A percentile compares a stretch with the other conserved stretches of the same genome.
Conservation (phyloP, 805 yeast genomes). For the Candida nonsorbophila region DNA sequence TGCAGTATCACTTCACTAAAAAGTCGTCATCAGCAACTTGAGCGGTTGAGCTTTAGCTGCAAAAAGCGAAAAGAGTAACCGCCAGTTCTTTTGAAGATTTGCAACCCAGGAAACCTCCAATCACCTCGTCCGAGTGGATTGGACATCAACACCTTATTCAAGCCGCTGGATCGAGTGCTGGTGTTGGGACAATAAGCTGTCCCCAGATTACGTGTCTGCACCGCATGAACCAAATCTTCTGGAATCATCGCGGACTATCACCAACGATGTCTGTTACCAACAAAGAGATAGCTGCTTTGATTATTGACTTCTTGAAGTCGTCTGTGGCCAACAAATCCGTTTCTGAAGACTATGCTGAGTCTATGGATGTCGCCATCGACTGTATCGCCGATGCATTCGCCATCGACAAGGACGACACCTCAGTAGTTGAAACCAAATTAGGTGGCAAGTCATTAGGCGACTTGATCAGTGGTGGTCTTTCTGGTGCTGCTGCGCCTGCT, state of each 20-base stretch:
- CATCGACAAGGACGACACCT: conserved; percentile 48
- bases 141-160: too few relatives aligned
- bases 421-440: conserved; percentile 31
- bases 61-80: too few relatives aligned
- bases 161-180: too few relatives aligned
- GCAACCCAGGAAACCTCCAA: too few relatives aligned
- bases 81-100: too few relatives aligned
- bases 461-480: conserved; percentile 24
- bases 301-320: conserved; percentile 64
- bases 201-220: too few relatives aligned
- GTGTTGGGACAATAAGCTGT: too few relatives aligned
- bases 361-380: conserved; percentile 89
- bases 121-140: too few relatives aligned
- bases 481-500: conserved; percentile 6
- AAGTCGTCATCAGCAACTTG: background rate
- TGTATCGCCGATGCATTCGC: conserved; percentile 85
- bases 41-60: conserved; percentile 2
- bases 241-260: too few relatives aligned
- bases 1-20: background rate
- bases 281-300: conserved; percentile 65
- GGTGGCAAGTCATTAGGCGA: conserved; percentile 45
- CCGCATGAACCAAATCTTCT: too few relatives aligned
- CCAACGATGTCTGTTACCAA: conserved; percentile 42
- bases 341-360: conserved; percentile 76
- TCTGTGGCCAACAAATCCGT: conserved; percentile 59